Conservation (phyloP, 2,329 filamentous ascomycete species). For the Graphiopsis chlorocephala region DNA sequence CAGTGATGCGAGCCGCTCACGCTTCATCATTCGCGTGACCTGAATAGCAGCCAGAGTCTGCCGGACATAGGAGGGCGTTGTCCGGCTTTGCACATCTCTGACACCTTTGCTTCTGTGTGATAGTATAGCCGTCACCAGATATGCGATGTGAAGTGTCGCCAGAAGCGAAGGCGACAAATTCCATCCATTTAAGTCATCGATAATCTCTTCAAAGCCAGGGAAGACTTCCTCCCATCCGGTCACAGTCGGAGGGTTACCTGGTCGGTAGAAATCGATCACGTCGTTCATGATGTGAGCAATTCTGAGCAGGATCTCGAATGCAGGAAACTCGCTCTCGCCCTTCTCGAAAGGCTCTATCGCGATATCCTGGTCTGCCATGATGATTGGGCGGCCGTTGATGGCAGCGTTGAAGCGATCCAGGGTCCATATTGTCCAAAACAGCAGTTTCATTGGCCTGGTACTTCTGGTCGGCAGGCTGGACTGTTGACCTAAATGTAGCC, state of each 20-base stretch:
- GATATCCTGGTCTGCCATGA: slow-evolving; percentile 49
- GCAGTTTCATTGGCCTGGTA: slow-evolving; percentile 39
- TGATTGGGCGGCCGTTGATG: slow-evolving; percentile 46
- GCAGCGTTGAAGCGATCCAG: slow-evolving; percentile 49
- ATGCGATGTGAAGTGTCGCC: slow-evolving; percentile 54
- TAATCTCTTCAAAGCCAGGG: slow-evolving; percentile 45
- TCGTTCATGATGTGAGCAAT: slow-evolving; percentile 46
- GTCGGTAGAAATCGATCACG: slow-evolving; percentile 48
- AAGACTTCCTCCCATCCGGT: slow-evolving; percentile 50
- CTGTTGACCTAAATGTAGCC: slow-evolving; percentile 43
- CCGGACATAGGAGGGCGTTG: slow-evolving; percentile 48
- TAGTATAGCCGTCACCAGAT: slow-evolving; percentile 56
- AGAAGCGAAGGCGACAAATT: slow-evolving; percentile 37
- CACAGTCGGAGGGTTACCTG: slow-evolving; percentile 39
- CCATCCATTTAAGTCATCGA: slow-evolving; percentile 39
- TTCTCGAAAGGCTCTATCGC: slow-evolving; percentile 43
- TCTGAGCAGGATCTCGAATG: slow-evolving; percentile 48
- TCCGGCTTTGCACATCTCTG: slow-evolving; percentile 42
- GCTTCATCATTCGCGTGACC: slow-evolving; percentile 48
- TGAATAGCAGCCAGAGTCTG: slow-evolving; percentile 56
- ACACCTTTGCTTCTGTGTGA: slow-evolving; percentile 51
- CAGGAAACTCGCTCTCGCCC: slow-evolving; percentile 44
- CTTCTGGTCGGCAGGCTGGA: slow-evolving; percentile 23
- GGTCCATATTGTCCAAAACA: slow-evolving; percentile 52
- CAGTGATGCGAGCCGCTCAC: slow-evolving; percentile 45